These are phyloP conservation scores for Pseudotsuga menziesii DNA, from an alignment of 75 land plant genomes.

Conservation along the genomic window DNA sequence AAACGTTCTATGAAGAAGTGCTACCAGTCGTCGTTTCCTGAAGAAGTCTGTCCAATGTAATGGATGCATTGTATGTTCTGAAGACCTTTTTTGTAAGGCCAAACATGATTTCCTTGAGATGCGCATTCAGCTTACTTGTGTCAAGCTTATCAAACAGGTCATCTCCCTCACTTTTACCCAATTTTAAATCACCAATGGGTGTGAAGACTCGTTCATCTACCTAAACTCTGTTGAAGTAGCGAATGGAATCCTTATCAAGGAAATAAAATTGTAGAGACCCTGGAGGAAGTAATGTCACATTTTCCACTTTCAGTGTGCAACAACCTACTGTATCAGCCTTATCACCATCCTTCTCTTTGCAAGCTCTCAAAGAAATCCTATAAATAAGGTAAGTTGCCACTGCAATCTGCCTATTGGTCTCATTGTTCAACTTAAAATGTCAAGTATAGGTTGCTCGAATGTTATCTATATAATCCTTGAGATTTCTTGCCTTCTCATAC, in stretches of 20 bases:
- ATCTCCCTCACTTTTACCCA: constrained; percentile 58
- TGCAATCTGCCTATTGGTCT: constrained; percentile 70
- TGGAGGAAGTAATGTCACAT: constrained; percentile 66
- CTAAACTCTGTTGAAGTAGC: constrained; percentile 77
- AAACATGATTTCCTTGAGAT: constrained; percentile 90
- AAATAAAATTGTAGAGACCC: constrained; percentile 80
- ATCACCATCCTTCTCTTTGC: constrained; percentile 99
- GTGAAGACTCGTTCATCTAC: constrained; percentile 78
- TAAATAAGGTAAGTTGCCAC: constrained; percentile 97
- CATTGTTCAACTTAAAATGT: constrained; percentile 58
- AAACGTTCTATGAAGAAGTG: constrained; percentile 48
- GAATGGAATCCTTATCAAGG: constrained; percentile 95
- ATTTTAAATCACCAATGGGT: constrained; percentile 67
- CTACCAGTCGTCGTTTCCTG: constrained; percentile 46
- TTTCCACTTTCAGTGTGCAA: constrained; percentile 93
- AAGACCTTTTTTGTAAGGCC: constrained; percentile 93
- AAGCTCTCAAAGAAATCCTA: constrained; percentile 92
- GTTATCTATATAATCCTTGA: constrained; percentile 75
- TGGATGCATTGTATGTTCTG: constrained; percentile 97
- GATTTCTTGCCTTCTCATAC: constrained; percentile 84
- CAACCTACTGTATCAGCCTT: constrained; percentile 99
- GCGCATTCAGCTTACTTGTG: constrained; percentile 87
- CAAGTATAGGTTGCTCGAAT: constrained; percentile 79
- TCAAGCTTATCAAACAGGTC: constrained; percentile 92
- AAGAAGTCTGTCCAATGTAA: constrained; percentile 75